Conservation (phyloP, 1,139 yeast species). For the Blastobotrys arbuscula region DNA sequence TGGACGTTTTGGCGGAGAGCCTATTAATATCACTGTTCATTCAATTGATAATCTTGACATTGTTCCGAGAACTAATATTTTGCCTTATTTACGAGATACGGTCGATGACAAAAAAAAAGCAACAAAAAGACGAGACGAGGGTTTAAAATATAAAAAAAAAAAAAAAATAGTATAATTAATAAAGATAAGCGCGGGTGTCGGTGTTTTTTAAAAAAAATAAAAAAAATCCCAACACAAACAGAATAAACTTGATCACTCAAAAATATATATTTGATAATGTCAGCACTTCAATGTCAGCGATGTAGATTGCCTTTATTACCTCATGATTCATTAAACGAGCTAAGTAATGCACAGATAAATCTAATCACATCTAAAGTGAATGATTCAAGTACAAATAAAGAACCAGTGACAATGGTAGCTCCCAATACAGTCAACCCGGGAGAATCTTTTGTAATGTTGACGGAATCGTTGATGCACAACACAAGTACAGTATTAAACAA, state of each 20-base stretch:
- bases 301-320: constrained; percentile 55
- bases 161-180: background rate
- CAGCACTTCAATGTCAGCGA: constrained; percentile 42
- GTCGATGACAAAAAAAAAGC: background rate
- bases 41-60: constrained; percentile 43
- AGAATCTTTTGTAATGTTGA: constrained; percentile 41
- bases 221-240: background rate
- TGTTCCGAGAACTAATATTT: constrained; percentile 31
- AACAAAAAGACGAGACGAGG: background rate
- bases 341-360: constrained; percentile 50
- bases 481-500: background rate
- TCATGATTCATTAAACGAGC: constrained; percentile 48
- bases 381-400: background rate
- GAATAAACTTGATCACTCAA: background rate
- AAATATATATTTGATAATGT: background rate
- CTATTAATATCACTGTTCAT: constrained; percentile 41
- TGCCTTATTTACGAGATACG: constrained; percentile 24
- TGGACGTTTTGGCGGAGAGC: constrained; percentile 43
- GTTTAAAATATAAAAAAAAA: background rate
- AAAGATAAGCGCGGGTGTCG: background rate
- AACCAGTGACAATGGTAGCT: constrained; percentile 3
- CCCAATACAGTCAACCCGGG: constrained; percentile 21
- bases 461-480: constrained; percentile 31
- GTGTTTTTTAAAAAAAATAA: too few species aligned
- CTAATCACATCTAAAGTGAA: constrained; percentile 30